Base-by-base conservation (phyloP, 768 basidiomycete genomes). In the Royoungia palumana region DNA sequence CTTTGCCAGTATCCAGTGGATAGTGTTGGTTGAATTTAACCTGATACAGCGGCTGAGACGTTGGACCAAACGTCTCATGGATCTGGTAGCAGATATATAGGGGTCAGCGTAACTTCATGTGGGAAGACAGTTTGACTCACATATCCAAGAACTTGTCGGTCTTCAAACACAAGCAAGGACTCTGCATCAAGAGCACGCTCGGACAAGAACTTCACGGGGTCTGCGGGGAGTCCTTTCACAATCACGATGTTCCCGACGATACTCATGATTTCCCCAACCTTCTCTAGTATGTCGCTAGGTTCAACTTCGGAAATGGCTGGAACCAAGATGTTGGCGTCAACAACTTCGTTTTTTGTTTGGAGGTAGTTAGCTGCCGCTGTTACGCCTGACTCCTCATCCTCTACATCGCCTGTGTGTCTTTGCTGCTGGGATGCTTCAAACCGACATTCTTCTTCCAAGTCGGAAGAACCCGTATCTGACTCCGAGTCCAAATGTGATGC, bases 11-110 rank as follows among this genome's bases (percentile, higher is more conserved):
- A 61, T 88, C 75, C 37, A 89, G 65, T 5, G 87, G 80, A 57
- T 82, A 85, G 4, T 74, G 64, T 30, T 81, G 72, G 56, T 77
- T 86, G 68, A 94, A 91, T 60, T 83, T 84, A 54, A 97, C 75
- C 58, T 92, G 87, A 64, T 98, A 98, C 49, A 95, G 72, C 6
- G 95, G 95, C 50, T 89, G 85, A 17, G 80, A 77, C 9, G 94
- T 91, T 3, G 95, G 93, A 10, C 95, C 95, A 68, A 98, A 98
- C 0, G 94, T 96, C 70, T 98, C 95, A 63, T 87, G 89, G 44
- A 97, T 75, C 91, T 94, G 9, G 13, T 9, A 65, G 10, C 43
- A 35, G 5, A 35, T 22, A 35, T 22, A 45, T 42, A 50, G 53
- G 60, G 42, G 27, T 42, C 50, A 35, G 47, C 58, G 56, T 53